Evolutionary conservation across 306 rosid species (phyloP).

Genomic region (Glycine soja): DNA sequence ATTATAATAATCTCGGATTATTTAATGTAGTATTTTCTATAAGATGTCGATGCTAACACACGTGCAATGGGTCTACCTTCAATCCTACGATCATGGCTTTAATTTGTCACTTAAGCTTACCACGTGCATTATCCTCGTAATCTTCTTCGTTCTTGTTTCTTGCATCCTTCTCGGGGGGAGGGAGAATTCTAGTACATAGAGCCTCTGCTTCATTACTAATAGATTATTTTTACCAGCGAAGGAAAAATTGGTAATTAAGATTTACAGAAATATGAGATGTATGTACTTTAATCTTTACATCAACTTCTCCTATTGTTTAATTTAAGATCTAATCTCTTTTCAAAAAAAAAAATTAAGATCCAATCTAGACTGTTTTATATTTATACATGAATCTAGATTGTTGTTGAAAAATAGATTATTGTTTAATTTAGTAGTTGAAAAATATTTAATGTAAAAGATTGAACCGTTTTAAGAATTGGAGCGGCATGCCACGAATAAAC

Average conservation of each 20-base stretch:
- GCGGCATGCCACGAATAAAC: neutral
- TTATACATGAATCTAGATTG: neutral
- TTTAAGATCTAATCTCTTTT: too few relatives aligned
- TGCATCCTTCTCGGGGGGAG: neutral
- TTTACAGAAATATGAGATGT: neutral
- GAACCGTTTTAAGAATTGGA: neutral
- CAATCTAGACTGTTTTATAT: too few relatives aligned
- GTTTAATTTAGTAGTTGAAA: neutral
- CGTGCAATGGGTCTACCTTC: conserved; percentile 46
- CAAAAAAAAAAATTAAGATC: too few relatives aligned
- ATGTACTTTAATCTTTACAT: neutral
- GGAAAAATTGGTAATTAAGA: neutral
- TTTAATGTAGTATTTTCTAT: too few relatives aligned
- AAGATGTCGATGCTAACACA: neutral
- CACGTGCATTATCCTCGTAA: conserved; percentile 31
- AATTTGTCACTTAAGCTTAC: neutral
- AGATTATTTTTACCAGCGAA: neutral
- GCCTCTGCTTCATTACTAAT: neutral
- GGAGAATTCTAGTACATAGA: neutral
- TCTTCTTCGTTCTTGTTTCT: conserved; percentile 26
- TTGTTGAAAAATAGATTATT: neutral
- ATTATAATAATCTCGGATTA: too few relatives aligned
- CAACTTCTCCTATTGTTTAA: neutral
- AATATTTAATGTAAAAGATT: neutral
- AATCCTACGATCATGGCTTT: neutral